Percentiles rank a stretch among this genome's conserved stretches.
Evolutionary conservation across 768 basidiomycete species (phyloP).

Genomic region (Collybia sordida): DNA sequence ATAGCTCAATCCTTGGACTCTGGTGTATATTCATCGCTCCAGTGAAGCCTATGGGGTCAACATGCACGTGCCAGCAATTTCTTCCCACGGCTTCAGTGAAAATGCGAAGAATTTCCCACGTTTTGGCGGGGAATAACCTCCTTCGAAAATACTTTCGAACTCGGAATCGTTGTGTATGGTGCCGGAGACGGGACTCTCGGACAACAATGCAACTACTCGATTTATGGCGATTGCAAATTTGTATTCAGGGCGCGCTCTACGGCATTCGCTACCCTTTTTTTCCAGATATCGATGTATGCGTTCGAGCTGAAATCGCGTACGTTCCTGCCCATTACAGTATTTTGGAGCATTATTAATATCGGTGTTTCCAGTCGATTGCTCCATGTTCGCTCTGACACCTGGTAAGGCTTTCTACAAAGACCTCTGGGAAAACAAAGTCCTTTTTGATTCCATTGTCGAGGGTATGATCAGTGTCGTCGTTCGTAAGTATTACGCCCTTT

Average conservation of each 20-base stretch:
- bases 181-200: slow-evolving; percentile 30
- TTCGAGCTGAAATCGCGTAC: slow-evolving; percentile 37
- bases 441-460: slow-evolving; percentile 31
- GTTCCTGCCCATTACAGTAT: slow-evolving; percentile 6
- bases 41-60: too few species aligned
- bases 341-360: background rate
- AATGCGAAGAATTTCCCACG: too few species aligned
- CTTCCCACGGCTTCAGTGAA: too few species aligned
- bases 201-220: slow-evolving; percentile 28
- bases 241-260: slow-evolving; percentile 37
- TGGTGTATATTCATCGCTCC: too few species aligned
- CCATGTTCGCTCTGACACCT: slow-evolving; percentile 33
- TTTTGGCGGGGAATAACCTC: too few species aligned
- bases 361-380: slow-evolving; percentile 30
- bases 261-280: slow-evolving; percentile 36
- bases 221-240: slow-evolving; percentile 21
- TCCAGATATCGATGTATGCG: slow-evolving; percentile 34
- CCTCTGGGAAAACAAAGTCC: slow-evolving; percentile 32
- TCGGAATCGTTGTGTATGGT: slow-evolving; percentile 37
- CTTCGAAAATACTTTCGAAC: slow-evolving; percentile 15
- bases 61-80: too few species aligned
- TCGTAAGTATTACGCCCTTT: slow-evolving; percentile 22
- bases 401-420: slow-evolving; percentile 34
- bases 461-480: slow-evolving; percentile 37
- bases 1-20: too few species aligned